Conservation (phyloP, 192 early-diverging fungal species). For the Diversispora eburnea region DNA sequence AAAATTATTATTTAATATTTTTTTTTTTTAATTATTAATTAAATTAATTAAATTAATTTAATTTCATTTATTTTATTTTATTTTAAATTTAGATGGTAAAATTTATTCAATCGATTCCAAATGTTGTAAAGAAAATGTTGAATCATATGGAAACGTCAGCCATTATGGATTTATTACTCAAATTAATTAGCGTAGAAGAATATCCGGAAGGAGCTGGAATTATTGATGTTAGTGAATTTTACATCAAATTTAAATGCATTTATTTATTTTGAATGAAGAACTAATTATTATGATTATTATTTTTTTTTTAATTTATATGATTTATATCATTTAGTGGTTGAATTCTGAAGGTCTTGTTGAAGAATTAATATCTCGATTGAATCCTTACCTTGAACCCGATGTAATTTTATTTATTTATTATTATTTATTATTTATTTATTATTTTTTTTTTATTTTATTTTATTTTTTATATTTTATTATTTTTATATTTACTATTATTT, state of each 20-base stretch:
- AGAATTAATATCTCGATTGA: constrained; percentile 71
- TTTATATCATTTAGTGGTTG: constrained; percentile 67
- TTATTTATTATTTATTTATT: not conserved
- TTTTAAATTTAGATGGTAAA: constrained; percentile 63
- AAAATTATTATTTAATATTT: not conserved
- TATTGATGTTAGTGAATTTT: constrained; percentile 58
- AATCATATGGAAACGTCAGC: constrained; percentile 82
- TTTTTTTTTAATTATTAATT: not conserved
- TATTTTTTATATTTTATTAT: not conserved
- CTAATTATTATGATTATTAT: constrained; percentile 12
- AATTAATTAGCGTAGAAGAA: constrained; percentile 90
- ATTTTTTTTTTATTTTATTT: not conserved
- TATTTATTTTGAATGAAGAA: not conserved
- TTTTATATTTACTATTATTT: not conserved
- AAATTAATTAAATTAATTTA: not conserved
- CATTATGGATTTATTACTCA: constrained; percentile 88
- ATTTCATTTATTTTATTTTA: not conserved
- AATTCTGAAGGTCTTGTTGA: constrained; percentile 75
- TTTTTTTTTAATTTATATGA: not conserved
- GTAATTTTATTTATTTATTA: constrained; percentile 37
- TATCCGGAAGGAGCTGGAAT: constrained; percentile 80
- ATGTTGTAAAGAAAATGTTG: constrained; percentile 74
- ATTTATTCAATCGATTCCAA: constrained; percentile 75
- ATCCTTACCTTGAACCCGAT: constrained; percentile 77
- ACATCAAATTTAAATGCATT: not conserved